Evolutionary conservation across 148 eudicot genomes (phyloP), one percentile per base, ranked within the genome.

Genomic region (Agrostemma githago): DNA sequence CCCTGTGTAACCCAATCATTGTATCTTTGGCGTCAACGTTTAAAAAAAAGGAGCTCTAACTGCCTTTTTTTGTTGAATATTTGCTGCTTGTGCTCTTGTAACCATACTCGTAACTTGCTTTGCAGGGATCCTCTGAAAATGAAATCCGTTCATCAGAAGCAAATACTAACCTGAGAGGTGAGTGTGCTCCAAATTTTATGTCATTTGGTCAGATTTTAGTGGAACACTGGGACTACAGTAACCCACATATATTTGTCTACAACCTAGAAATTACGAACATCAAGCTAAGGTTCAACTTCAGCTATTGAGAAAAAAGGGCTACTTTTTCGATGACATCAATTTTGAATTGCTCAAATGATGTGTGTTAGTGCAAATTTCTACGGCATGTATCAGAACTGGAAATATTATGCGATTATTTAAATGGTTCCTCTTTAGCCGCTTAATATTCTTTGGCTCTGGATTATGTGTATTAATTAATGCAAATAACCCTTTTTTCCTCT

Each of bases 101-200:
- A 44, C 44, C 44, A 57, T 56, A 26, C 21, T 17, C 4, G 34
- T 51, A 8, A 16, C 43, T 44, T 71, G 41, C 39, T 70, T 73
- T 81, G 65, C 82, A 90, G 98, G 85, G 74, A 26, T 61, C 73
- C 75, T 64, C 66, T 68, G 83, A 82, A 80, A 72, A 72, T 62
- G 80, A 51, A 56, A 71, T 63, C 71, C 79, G 17, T 70, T 71
- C 88, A 73, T 63, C 74, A 26, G 69, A 80, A 11, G 85, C 79
- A 54, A 85, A 81, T 69, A 77, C 77, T 80, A 72, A 68, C 71
- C 71, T 59, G 66, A 75, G 34, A 54, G 72, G 76, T 19, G 83
- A 79, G 80, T 71, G 66, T 46, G 37, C 51, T 8, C 16, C 42
- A 72, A 68, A 42, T 39, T 76, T 40, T 73, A 38, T 21, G 61